A percentile compares a stretch with the other conserved stretches of the same genome.
These are phyloP conservation scores for Tuctoria greenei DNA, from an alignment of 176 grass and related monocot species.

Conservation along the genomic window DNA sequence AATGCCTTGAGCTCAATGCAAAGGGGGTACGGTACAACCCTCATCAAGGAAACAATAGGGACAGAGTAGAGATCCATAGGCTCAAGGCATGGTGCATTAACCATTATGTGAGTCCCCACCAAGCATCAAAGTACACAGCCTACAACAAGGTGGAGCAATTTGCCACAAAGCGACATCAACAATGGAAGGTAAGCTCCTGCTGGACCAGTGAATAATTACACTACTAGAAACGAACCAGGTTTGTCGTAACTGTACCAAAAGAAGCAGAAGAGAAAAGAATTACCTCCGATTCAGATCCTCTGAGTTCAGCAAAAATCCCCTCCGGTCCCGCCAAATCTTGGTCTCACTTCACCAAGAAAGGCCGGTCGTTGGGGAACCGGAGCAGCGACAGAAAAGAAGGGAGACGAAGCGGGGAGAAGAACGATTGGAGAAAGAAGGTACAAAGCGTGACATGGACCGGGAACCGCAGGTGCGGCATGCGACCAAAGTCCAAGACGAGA, in stretches of 20 bases:
- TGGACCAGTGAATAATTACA: not conserved
- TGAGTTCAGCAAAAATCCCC: slow-evolving; percentile 10
- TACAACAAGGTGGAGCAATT: not conserved
- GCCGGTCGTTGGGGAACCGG: not conserved
- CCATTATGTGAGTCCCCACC: slow-evolving; percentile 34
- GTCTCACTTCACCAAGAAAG: not conserved
- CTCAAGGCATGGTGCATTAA: too few species aligned
- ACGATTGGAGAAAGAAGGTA: not conserved
- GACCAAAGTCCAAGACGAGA: not conserved
- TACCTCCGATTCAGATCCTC: not conserved
- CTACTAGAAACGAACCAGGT: not conserved
- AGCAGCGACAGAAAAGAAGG: slow-evolving; percentile 12
- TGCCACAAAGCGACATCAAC: not conserved
- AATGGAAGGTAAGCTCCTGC: not conserved
- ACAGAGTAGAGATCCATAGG: too few species aligned
- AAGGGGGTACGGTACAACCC: too few species aligned
- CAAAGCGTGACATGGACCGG: slow-evolving; percentile 45
- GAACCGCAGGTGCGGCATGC: not conserved
- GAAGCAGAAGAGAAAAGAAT: not conserved
- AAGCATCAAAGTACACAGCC: slow-evolving; percentile 9
- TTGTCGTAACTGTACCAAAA: not conserved
- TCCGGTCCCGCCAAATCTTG: not conserved
- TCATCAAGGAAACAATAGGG: too few species aligned
- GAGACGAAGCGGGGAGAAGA: not conserved
- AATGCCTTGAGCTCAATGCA: too few species aligned